Evolutionary conservation across 306 rosid genomes (phyloP).

Genomic region (Luffa acutangula): DNA sequence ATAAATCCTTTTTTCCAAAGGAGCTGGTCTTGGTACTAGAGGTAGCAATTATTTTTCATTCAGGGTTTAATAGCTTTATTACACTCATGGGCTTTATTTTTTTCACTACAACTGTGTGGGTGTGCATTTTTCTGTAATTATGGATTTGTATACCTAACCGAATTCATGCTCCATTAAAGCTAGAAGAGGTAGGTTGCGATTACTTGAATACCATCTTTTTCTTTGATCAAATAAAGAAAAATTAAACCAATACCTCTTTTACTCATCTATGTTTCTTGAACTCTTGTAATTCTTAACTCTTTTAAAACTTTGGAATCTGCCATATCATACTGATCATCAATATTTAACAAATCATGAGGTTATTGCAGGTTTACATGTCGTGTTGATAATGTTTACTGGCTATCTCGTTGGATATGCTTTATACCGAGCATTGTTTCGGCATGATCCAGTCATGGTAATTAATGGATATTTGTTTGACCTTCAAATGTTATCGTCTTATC

Average conservation of each 20-base stretch:
- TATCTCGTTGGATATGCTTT: conserved; percentile 67
- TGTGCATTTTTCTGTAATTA: background rate
- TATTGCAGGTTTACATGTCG: conserved; percentile 70
- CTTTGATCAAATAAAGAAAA: background rate
- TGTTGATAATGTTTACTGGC: conserved; percentile 74
- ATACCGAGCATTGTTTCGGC: conserved; percentile 75
- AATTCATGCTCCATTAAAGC: background rate
- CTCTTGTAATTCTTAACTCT: background rate
- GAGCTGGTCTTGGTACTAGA: conserved; percentile 37
- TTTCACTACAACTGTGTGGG: background rate
- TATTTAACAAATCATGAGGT: background rate
- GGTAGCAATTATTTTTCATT: conserved; percentile 19
- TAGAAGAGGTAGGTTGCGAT: background rate
- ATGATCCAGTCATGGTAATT: conserved; percentile 59
- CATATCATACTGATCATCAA: background rate
- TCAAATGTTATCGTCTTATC: background rate
- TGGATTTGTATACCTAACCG: background rate
- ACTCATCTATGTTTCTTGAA: conserved; percentile 10
- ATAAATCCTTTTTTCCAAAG: conserved; percentile 29
- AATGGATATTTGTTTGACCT: background rate
- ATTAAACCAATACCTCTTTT: background rate
- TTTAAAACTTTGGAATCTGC: background rate
- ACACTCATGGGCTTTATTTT: background rate
- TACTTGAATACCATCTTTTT: background rate
- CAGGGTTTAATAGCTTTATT: background rate